Conservation (phyloP, 495 filamentous ascomycete species). For the Ramalina peruviana region DNA sequence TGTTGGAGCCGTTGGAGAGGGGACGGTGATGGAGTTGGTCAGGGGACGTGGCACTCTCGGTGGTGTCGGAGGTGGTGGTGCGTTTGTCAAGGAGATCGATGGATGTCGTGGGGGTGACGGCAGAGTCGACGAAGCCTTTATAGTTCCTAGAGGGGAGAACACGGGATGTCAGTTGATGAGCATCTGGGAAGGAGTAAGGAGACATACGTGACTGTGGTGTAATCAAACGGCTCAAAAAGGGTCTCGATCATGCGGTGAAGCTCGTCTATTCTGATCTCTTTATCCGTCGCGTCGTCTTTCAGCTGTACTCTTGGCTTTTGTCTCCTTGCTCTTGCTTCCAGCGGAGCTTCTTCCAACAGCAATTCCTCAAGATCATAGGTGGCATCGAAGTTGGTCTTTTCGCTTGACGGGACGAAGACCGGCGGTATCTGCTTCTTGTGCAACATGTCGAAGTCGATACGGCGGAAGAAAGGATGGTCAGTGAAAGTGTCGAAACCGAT, state of each 20-base stretch:
- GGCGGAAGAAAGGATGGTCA: constrained; percentile 75
- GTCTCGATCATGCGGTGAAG: constrained; percentile 89
- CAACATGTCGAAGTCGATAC: constrained; percentile 72
- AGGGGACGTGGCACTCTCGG: constrained; percentile 11
- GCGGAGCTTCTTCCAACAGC: constrained; percentile 82
- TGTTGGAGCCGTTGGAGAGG: constrained; percentile 3
- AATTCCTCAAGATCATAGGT: constrained; percentile 96
- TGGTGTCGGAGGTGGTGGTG: constrained; percentile 9
- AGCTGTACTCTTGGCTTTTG: constrained; percentile 87
- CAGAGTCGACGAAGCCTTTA: constrained; percentile 11
- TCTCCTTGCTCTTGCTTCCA: constrained; percentile 81
- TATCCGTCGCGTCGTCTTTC: constrained; percentile 87
- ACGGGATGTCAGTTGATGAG: not conserved
- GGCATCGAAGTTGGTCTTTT: constrained; percentile 98
- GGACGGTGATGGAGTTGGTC: constrained; percentile 2
- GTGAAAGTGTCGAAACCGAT: constrained; percentile 67
- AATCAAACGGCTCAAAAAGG: constrained; percentile 91
- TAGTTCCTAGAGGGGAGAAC: constrained; percentile 9
- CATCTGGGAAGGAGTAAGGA: constrained; percentile 16
- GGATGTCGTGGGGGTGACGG: constrained; percentile 4
- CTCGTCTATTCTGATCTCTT: constrained; percentile 89
- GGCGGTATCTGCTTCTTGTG: constrained; percentile 84
- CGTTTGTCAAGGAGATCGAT: constrained; percentile 13
- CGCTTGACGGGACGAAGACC: constrained; percentile 80
- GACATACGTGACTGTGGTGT: constrained; percentile 59